Conservation (phyloP, 768 basidiomycete species). For the Leucosporidium scottii region DNA sequence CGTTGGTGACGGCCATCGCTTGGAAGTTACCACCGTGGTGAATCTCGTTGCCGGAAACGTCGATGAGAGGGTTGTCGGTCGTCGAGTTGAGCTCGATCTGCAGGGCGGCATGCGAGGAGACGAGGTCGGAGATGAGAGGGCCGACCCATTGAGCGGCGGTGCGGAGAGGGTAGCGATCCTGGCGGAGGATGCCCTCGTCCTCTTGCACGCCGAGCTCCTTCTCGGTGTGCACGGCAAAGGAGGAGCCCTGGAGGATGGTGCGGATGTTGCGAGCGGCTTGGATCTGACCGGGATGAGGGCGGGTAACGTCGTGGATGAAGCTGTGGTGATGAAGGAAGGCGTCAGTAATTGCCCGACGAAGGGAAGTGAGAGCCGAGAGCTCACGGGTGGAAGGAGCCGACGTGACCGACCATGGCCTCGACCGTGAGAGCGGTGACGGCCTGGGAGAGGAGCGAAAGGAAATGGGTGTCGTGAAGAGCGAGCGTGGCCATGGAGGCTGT, state of each 20-base stretch:
- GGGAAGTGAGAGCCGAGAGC: not conserved
- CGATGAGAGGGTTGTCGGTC: conserved; percentile 80
- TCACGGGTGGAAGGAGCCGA: conserved; percentile 31
- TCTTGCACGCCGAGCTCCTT: conserved; percentile 64
- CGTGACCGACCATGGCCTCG: conserved; percentile 66
- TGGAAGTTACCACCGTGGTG: conserved; percentile 88
- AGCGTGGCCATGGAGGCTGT: conserved; percentile 69
- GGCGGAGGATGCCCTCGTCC: conserved; percentile 65
- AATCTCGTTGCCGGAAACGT: conserved; percentile 57
- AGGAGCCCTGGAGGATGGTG: conserved; percentile 61
- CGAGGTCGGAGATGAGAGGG: conserved; percentile 73
- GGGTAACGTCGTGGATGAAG: conserved; percentile 64
- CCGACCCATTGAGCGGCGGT: conserved; percentile 55
- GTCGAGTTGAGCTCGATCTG: conserved; percentile 76
- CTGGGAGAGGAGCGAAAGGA: conserved; percentile 47
- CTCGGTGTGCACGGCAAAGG: conserved; percentile 62
- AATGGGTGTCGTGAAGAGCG: conserved; percentile 61
- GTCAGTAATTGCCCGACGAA: too few relatives aligned
- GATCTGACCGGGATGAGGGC: conserved; percentile 80
- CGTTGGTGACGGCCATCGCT: conserved; percentile 60
- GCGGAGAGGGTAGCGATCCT: conserved; percentile 61
- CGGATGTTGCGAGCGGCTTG: conserved; percentile 65
- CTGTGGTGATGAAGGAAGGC: conserved; percentile 59
- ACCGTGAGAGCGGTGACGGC: conserved; percentile 74
- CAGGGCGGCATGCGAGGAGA: conserved; percentile 57